Percentiles rank a stretch among this genome's conserved stretches.
These are phyloP conservation scores for Diversispora eburnea DNA, from an alignment of 192 early-diverging fungal species.

Conservation along the genomic window DNA sequence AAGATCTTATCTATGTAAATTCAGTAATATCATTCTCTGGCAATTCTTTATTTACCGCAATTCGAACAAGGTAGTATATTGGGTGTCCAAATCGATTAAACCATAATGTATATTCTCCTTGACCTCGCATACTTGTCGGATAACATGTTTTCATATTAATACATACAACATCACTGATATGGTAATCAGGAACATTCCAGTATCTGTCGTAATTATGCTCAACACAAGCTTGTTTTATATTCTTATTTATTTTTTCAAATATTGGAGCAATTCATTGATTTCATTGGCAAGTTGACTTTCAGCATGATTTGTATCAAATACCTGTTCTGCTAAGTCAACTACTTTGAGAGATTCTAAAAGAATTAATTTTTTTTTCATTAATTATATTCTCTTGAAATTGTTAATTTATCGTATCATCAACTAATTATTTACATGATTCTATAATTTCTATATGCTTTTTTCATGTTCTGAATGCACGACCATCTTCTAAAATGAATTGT, in stretches of 20 bases:
- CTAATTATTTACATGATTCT: slow-evolving; percentile 18
- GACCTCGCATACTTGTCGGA: slow-evolving; percentile 6
- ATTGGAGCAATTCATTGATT: slow-evolving; percentile 16
- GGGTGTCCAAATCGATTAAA: slow-evolving; percentile 8
- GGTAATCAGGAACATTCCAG: slow-evolving; percentile 13
- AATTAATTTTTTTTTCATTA: slow-evolving; percentile 8
- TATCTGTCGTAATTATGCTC: neutral
- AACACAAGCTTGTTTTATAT: neutral
- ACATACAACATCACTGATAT: slow-evolving; percentile 9
- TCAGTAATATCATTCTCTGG: neutral
- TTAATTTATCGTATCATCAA: slow-evolving; percentile 12
- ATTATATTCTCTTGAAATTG: slow-evolving; percentile 17
- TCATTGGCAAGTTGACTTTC: slow-evolving; percentile 4
- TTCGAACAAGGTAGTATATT: slow-evolving; percentile 16
- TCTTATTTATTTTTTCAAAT: neutral
- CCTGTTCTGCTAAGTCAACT: slow-evolving; percentile 28
- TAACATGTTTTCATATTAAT: slow-evolving; percentile 23
- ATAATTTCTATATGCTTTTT: neutral
- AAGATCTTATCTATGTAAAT: slow-evolving; percentile 3
- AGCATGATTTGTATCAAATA: slow-evolving; percentile 16
- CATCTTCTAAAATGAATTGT: slow-evolving; percentile 23
- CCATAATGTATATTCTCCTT: slow-evolving; percentile 18
- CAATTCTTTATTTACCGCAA: slow-evolving; percentile 10
- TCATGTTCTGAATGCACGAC: slow-evolving; percentile 21
- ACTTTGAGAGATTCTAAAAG: slow-evolving; percentile 17